Conservation (phyloP, 768 basidiomycete genomes). For the Floccularia luteovirens region DNA sequence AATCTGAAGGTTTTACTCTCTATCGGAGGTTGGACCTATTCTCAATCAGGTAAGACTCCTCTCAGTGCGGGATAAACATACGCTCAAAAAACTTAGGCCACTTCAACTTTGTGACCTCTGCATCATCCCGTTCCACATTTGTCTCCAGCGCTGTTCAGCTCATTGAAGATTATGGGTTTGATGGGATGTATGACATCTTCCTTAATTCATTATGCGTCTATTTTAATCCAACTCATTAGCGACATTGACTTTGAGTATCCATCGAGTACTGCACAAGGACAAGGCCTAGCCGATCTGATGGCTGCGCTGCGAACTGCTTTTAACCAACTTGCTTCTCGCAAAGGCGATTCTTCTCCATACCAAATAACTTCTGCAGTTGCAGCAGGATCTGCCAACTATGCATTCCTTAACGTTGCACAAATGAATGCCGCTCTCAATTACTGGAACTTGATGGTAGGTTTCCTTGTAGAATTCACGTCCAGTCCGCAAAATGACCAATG, state of each 20-base stretch:
- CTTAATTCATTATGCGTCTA: conserved; percentile 1
- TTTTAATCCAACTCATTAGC: conserved; percentile 18
- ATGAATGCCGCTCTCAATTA: conserved; percentile 62
- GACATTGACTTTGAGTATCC: conserved; percentile 83
- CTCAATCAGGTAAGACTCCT: conserved; percentile 36
- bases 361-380: conserved; percentile 56
- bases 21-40: conserved; percentile 64
- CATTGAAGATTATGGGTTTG: conserved; percentile 72
- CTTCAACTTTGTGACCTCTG: conserved; percentile 54
- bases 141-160: conserved; percentile 54
- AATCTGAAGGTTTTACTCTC: conserved; percentile 45
- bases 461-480: neutral
- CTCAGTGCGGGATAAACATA: neutral
- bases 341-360: conserved; percentile 57
- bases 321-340: conserved; percentile 43
- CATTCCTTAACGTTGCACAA: conserved; percentile 46
- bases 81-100: conserved; percentile 34
- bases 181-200: conserved; percentile 47
- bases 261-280: conserved; percentile 44
- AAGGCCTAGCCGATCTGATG: conserved; percentile 59
- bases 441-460: conserved; percentile 75
- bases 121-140: conserved; percentile 45
- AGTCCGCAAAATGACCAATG: neutral
- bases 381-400: conserved; percentile 54
- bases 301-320: conserved; percentile 58